Evolutionary conservation across 495 filamentous ascomycete genomes (phyloP).

Genomic region (Chaetomium cochliodes): DNA sequence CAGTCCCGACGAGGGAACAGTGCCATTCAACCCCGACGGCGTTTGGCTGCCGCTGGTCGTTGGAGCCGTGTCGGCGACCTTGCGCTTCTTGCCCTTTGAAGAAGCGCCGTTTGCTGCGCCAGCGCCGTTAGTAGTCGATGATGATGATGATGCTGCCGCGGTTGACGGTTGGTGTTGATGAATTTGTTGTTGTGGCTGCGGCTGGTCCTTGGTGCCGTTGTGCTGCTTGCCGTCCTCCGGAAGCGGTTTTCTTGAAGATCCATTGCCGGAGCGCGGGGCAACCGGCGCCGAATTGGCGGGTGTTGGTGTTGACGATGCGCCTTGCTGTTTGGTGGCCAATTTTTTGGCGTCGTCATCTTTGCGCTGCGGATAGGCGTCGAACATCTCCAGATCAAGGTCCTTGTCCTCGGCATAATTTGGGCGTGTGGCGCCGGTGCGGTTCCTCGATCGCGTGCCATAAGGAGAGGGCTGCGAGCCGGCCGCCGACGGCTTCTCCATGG

Average conservation of each 20-base stretch:
- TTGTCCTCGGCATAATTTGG: constrained; percentile 97
- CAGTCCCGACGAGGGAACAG: constrained; percentile 30
- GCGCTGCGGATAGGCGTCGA: constrained; percentile 50
- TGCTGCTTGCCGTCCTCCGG: constrained; percentile 37
- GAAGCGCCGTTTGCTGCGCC: constrained; percentile 40
- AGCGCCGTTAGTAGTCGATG: constrained; percentile 14
- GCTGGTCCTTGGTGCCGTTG: constrained; percentile 34
- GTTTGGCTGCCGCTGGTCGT: constrained; percentile 49
- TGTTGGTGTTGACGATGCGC: constrained; percentile 21
- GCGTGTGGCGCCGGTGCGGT: constrained; percentile 74
- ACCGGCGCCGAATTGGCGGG: constrained; percentile 19
- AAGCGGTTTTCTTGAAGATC: constrained; percentile 36
- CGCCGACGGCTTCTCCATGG: constrained; percentile 46
- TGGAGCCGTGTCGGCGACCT: constrained; percentile 51
- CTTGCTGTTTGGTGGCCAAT: constrained; percentile 33
- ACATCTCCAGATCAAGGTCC: constrained; percentile 82
- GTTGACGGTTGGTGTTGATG: constrained; percentile 20
- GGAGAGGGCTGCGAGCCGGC: constrained; percentile 56
- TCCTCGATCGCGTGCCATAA: constrained; percentile 94
- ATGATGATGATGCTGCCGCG: background rate
- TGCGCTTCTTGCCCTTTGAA: constrained; percentile 69
- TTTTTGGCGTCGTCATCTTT: constrained; percentile 51
- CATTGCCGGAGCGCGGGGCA: constrained; percentile 28
- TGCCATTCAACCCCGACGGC: constrained; percentile 42
- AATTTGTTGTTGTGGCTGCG: constrained; percentile 19